Base-by-base conservation (phyloP, 495 filamentous ascomycete species). In the Aspergillus panamensis region DNA sequence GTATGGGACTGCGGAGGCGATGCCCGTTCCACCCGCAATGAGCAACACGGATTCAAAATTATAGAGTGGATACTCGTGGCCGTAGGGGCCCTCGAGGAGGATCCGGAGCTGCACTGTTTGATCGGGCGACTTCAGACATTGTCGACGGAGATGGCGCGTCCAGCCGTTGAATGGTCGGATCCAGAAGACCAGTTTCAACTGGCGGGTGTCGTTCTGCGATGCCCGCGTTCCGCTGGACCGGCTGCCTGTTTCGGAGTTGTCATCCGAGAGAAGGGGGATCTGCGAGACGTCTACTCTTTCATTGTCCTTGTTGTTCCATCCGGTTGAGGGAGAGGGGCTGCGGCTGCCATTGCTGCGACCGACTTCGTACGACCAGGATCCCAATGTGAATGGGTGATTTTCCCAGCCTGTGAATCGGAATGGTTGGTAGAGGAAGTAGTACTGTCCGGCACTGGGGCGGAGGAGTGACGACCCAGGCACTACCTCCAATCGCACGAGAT, bases 51-150 rank as follows among this genome's bases (percentile, higher is more conserved):
- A 77, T 29, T 81, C 74, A 56, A 77, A 84, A 6, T 67, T 66
- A 61, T 77, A 76, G 0, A 85, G 55, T 0, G 79, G 77, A 14
- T 69, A 70, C 13, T 68, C 67, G 40, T 77, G 65, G 4, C 84
- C 83, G 59, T 87, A 87, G 1, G 84, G 82, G 0, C 84, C 84
- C 59, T 87, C 84, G 7, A 85, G 69, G 0, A 86, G 67, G 37
- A 80, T 69, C 0, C 55, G 67, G 6, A 64, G 49, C 6, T 69
- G 49, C 17, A 54, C 53, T 6, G 50, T 57, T 43, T 48, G 51
- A 9, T 51, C 45, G 8, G 64, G 59, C 0, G 68, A 66, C 8
- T 49, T 51, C 3, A 72, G 55, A 45, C 72, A 79, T 59, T 68
- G 61, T 31, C 73, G 58, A n/a, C 75, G 72, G 19, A 84, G 66